phyloP scores from a whole-genome alignment of 1,284 basidiomycete genomes.

The Ustilago esculenta region DNA sequence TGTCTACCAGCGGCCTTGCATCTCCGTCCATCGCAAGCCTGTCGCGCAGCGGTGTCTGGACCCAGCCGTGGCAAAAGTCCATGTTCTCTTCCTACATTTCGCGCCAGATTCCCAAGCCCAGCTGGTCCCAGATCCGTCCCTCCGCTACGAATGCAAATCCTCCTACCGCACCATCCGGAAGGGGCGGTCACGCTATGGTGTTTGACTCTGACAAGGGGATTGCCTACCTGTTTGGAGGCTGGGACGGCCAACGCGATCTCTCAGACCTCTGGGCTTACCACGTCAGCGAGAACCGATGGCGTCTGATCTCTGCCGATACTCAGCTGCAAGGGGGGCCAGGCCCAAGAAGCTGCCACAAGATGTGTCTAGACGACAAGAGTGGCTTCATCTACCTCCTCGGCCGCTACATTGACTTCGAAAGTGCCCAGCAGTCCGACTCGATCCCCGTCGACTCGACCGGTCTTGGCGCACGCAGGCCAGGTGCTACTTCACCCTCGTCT shows the following conservation, averaged over 20 bases:
- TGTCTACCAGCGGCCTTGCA: slow-evolving; percentile 23
- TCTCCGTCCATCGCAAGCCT: slow-evolving; percentile 30
- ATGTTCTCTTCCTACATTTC: slow-evolving; percentile 58
- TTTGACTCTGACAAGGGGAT: slow-evolving; percentile 75
- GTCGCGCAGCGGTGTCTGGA: slow-evolving; percentile 35
- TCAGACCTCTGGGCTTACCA: slow-evolving; percentile 84
- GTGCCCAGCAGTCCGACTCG: slow-evolving; percentile 13
- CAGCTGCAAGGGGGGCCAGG: slow-evolving; percentile 74
- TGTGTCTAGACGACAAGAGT: slow-evolving; percentile 78
- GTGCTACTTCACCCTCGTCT: slow-evolving; percentile 4
- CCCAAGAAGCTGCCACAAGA: slow-evolving; percentile 81
- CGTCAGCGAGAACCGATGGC: slow-evolving; percentile 75
- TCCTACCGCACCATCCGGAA: slow-evolving; percentile 58
- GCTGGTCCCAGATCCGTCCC: slow-evolving; percentile 49
- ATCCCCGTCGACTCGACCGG: slow-evolving; percentile 26
- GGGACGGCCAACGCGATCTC: slow-evolving; percentile 75
- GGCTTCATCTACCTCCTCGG: slow-evolving; percentile 77
- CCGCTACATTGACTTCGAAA: slow-evolving; percentile 59
- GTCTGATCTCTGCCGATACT: slow-evolving; percentile 73
- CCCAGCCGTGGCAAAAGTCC: slow-evolving; percentile 39
- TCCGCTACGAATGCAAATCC: slow-evolving; percentile 2
- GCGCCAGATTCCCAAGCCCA: slow-evolving; percentile 42
- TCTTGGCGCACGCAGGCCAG: slow-evolving; percentile 5
- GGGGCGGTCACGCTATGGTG: slow-evolving; percentile 84
- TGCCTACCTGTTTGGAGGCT: slow-evolving; percentile 83